phyloP scores from a whole-genome alignment of 176 grass and related monocot species.

The Puccinellia tenuiflora region DNA sequence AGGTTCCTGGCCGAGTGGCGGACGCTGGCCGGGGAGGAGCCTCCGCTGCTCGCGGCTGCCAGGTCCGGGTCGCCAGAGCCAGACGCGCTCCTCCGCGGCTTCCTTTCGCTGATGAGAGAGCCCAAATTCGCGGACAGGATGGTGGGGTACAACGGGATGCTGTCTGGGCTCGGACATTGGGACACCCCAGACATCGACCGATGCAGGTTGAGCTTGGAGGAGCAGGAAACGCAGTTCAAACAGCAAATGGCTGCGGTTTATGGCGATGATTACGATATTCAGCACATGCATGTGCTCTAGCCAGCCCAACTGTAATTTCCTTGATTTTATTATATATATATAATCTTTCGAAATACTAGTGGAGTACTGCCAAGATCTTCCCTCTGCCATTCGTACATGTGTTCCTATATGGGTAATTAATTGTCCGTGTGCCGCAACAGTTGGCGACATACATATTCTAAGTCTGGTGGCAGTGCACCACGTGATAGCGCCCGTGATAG shows the following conservation, averaged over 20 bases:
- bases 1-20: neutral
- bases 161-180: neutral
- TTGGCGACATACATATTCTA: no score
- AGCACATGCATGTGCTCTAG: no score
- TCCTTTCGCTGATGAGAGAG: neutral
- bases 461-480: no score
- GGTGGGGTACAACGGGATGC: neutral
- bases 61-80: neutral
- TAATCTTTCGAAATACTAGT: no score
- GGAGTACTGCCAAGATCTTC: no score
- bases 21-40: neutral
- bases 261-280: no score
- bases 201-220: neutral
- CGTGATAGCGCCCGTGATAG: no score
- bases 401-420: no score
- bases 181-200: neutral
- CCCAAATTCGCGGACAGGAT: neutral
- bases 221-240: neutral
- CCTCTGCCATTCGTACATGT: no score
- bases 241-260: neutral
- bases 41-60: neutral
- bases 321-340: no score
- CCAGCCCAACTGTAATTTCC: no score
- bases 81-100: neutral
- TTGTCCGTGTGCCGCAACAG: no score